Evolutionary conservation across 768 basidiomycete genomes (phyloP), one percentile per base, ranked within the genome.

Genomic region (Cystobasidium ongulense): DNA sequence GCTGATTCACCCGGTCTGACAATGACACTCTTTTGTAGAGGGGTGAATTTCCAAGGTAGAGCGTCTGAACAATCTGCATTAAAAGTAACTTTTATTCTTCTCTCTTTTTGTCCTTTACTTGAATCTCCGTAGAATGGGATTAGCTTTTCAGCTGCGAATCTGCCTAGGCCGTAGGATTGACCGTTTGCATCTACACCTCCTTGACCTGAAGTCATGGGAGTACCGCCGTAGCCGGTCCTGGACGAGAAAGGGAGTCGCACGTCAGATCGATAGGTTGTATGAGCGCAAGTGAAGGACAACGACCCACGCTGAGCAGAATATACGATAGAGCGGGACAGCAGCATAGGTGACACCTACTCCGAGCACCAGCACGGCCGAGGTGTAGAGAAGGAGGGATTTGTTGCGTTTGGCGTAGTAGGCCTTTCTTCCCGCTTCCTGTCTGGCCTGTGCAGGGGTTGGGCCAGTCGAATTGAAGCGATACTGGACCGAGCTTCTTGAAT

Each of bases 1-100:
- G 90, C 91, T 1, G 93, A 92, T 84, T 99, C 96, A 13, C 96
- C 96, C 0, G 92, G 96, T 39, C 96, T 84, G 3, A 98, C 94
- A 35, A 85, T 88, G 36, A 99, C 91, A 76, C 85, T 88, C 80
- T 89, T 90, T 77, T 97, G 94, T 76, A 91, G 90, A 0, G 96
- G 93, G 4, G 86, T 87, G 80, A 99, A 98, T 52, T 84, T 85
- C 96, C 96, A 99, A 0, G 95, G 93, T 2, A 99, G 84, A 31
- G 89, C 86, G 78, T 94, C 92, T 15, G 89, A 88, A 36, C 86
- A 87, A 79, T 96, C 92, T 46, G 96, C 93, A 77, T 96, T 96
- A 85, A 99, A 98, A 79, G 90, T 89, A 27, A 99, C 91, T 76
- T 91, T 91, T 74, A 99, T 93, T 50, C 91, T 86, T 76, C 85